A percentile compares a stretch with the other conserved stretches of the same genome.
Evolutionary conservation across 176 grass and related monocot species (phyloP).

Genomic region (Aegilops sharonensis): DNA sequence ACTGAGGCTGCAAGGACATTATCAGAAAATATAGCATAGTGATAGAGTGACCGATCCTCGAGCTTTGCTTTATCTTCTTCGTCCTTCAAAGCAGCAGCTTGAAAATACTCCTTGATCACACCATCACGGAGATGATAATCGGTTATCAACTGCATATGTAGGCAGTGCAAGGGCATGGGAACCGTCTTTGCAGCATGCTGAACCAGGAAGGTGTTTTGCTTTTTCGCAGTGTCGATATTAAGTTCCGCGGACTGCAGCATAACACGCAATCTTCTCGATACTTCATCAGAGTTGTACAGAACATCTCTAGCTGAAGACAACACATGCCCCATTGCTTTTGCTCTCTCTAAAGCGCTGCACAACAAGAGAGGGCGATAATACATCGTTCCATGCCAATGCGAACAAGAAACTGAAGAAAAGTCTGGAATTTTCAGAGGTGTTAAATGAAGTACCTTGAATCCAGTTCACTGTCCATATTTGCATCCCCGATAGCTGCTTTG

Average conservation of each 20-base stretch:
- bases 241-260: slow-evolving; percentile 85
- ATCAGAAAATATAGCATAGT: slow-evolving; percentile 98
- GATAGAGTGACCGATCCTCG: slow-evolving; percentile 77
- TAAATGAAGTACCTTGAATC: slow-evolving; percentile 47
- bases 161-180: slow-evolving; percentile 84
- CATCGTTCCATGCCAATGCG: slow-evolving; percentile 9
- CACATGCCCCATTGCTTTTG: slow-evolving; percentile 85
- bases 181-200: slow-evolving; percentile 96
- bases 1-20: slow-evolving; percentile 90
- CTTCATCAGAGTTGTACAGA: slow-evolving; percentile 48
- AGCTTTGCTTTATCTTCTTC: slow-evolving; percentile 63
- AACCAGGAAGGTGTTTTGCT: slow-evolving; percentile 91
- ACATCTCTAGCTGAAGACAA: slow-evolving; percentile 73
- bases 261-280: slow-evolving; percentile 65
- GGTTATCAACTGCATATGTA: slow-evolving; percentile 80
- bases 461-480: slow-evolving; percentile 57
- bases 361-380: slow-evolving; percentile 21
- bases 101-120: slow-evolving; percentile 27
- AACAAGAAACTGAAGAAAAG: slow-evolving; percentile 18
- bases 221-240: slow-evolving; percentile 70
- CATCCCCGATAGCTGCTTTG: slow-evolving; percentile 52
- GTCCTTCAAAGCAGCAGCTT: slow-evolving; percentile 44
- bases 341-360: slow-evolving; percentile 74
- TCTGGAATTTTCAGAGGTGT: slow-evolving; percentile 5
- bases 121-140: slow-evolving; percentile 68